Evolutionary conservation across 2,329 filamentous ascomycete genomes (phyloP).

Genomic region (Epichloe typhina): DNA sequence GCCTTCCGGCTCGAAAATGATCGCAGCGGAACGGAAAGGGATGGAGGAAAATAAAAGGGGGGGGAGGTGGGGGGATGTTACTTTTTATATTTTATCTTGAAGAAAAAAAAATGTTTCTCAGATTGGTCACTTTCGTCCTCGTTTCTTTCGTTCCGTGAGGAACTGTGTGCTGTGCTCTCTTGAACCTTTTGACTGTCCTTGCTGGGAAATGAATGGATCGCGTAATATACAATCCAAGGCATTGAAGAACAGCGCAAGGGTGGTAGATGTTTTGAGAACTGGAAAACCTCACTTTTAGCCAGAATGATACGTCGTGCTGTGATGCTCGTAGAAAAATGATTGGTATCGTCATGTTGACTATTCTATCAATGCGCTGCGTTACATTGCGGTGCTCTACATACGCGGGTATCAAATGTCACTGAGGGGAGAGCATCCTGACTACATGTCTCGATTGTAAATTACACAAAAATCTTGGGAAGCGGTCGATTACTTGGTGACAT

Average conservation of each 20-base stretch:
- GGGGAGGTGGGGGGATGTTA: not conserved
- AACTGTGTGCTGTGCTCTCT: too few species aligned
- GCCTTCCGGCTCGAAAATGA: conserved; percentile 10
- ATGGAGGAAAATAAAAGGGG: conserved; percentile 5
- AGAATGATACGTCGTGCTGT: not conserved
- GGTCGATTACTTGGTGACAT: too few species aligned
- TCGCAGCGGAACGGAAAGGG: conserved; percentile 9
- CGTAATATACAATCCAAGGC: too few species aligned
- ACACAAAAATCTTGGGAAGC: not conserved
- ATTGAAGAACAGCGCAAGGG: too few species aligned
- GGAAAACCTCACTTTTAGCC: too few species aligned
- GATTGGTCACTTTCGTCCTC: not conserved
- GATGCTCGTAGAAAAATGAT: not conserved
- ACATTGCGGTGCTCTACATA: not conserved
- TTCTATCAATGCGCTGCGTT: not conserved
- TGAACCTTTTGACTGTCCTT: too few species aligned
- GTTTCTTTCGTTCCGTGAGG: too few species aligned
- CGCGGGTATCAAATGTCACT: not conserved
- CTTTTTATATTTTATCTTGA: not conserved
- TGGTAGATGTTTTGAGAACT: too few species aligned
- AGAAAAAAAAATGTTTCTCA: not conserved
- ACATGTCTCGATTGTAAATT: not conserved
- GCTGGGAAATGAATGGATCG: too few species aligned
- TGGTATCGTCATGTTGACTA: not conserved
- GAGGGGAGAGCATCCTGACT: not conserved